Base-by-base conservation (phyloP, 768 basidiomycete species). In the Kwoniella mangroviensis region DNA sequence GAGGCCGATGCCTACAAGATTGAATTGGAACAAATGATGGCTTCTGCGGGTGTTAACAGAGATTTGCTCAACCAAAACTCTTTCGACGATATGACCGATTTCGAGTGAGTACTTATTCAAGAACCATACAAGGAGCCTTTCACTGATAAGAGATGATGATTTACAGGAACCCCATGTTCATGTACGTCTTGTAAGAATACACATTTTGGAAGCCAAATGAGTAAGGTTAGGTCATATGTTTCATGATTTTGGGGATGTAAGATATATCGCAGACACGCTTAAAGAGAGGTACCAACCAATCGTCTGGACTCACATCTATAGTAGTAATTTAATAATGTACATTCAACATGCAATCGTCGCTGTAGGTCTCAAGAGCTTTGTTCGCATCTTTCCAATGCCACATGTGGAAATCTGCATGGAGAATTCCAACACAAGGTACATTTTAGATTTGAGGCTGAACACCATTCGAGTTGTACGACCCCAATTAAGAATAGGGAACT, bases 41-140 rank as follows among this genome's bases (percentile, higher is more conserved):
- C 51, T 9, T 19, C 45, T 12, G 43, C 67, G 2, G 74, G 74
- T n/a, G 43, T 63, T 45, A 70, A 75, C 56, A 55, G 63, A 43
- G 55, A 65, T 59, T 63, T 75, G 56, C 60, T 79, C 40, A 76
- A 76, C 69, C 69, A 69, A 34, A 49, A 70, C 21, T 69, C 76
- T 24, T 82, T 77, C 62, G 79, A 80, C 65, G 79, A 82, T 60
- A 68, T 79, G 79, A 79, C 79, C n/a, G 79, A 79, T 62, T 76
- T 63, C 19, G 71, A 79, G 70, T 68, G 58, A 67, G 62, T 65
- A 21, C 0, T 49, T 9, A 10, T 24, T 28, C 15, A 15, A 15
- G 6, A 34, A 15, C 34, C 12, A 34, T 40, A 60, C 4, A 40
- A 9, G 4, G 42, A 24, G 26, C 11, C 26, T 49, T 19, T 13